Evolutionary conservation across 345 rosid genomes (phyloP), one percentile per base, ranked within the genome.

Genomic region (Populus simonii): DNA sequence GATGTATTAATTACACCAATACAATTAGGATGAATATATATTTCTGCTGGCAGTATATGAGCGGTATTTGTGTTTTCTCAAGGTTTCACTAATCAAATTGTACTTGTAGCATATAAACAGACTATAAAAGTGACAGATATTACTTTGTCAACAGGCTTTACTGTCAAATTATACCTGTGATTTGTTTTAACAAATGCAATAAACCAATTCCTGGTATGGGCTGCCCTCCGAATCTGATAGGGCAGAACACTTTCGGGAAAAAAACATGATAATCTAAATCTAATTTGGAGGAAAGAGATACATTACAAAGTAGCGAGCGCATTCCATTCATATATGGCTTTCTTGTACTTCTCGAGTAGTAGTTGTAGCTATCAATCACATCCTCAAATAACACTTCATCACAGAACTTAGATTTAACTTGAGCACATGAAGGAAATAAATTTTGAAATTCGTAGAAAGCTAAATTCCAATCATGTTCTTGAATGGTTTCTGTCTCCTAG

Each of bases 261-360:
- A 35, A 31, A 68, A 15, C 41, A 25, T 11, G 47, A 53, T 39
- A 16, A 20, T 1, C 29, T 33, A 25, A 8, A 47, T 39, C 70
- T 49, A 1, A 17, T 18, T 67, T 12, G 1, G 15, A 17, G 66
- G n/a, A 36, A 53, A 20, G 33, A 67, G 35, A 33, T 83, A 72
- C 82, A 47, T 70, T 70, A 68, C 49, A 45, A 71, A 87, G 93
- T 53, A 89, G 84, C 0, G 90, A 81, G 18, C 87, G 83, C 91
- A 90, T 87, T 76, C 93, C 90, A 53, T 86, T 86, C 70, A 68
- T 77, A 73, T 90, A 90, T 87, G 33, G 78, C 81, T 70, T 74
- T 84, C 86, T 80, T 86, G 66, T 85, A 89, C 83, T 80, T 85
- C 66, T 77, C 87, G 68, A 85, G 84, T 67, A 89, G 72, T 76